Evolutionary conservation across 331 rosid species (phyloP), one percentile per base, ranked within the genome.

Genomic region (Malus hybrid): DNA sequence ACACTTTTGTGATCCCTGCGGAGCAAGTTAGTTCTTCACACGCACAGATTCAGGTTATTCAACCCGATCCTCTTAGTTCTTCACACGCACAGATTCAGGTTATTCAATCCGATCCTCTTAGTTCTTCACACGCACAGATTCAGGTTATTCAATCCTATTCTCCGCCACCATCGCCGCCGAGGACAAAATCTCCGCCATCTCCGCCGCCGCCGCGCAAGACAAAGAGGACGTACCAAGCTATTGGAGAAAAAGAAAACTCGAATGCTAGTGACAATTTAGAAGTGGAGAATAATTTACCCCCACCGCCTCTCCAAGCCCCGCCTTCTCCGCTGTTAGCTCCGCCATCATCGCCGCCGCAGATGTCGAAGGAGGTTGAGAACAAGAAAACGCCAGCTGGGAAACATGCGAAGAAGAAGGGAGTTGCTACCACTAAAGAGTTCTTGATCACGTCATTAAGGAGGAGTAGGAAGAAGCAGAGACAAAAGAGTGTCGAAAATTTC

Each of bases 391-490:
- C 36, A 10, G 66, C 66, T 61, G 76, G 71, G 44, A 77, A 77
- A 39, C 76, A 71, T 74, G 89, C 81, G 82, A 87, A 76, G 76
- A 91, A 77, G 76, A 85, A 81, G 75, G 80, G 80, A 26, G 80
- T 82, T 34, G 76, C 89, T 22, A 82, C 89, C 32, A 82, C 88
- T 11, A 90, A 89, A 72, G 93, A 83, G 48, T 85, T 89, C 74
- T 78, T 87, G 73, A 78, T 64, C 63, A 56, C 81, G 6, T 77
- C 90, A 30, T 64, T 78, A 6, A 84, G 73, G 82, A 75, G 86
- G 65, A 91, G 79, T 83, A 91, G 82, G 87, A 89, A 89, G 87
- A 84, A 86, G 77, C 91, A 82, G 15, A 88, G 93, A 48, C 87
- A 89, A 20, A 84, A 63, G 68, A 91, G 94, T 68, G 73, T 88